Evolutionary conservation across 2,329 filamentous ascomycete genomes (phyloP), one percentile per base, ranked within the genome.

Genomic region (Fusarium ramigenum): DNA sequence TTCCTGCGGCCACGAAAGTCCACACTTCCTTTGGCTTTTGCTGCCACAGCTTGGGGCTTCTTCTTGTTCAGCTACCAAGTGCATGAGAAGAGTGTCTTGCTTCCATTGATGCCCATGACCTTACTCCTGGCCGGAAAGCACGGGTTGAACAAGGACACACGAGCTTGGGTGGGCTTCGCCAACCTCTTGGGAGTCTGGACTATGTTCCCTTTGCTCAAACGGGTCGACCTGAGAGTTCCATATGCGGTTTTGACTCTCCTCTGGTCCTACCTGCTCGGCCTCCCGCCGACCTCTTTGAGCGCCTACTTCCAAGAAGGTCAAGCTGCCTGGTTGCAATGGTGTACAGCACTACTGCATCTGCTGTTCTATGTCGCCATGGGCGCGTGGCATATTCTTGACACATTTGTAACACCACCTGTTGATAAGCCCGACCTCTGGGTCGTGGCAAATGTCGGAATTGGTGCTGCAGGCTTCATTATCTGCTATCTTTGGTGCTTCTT

Each of bases 11-110:
- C 96, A 0, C 89, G 90, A 53, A 95, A 92, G 76, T 89, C 92
- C 46, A 86, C 96, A 9, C 84, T 98, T 19, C 95, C 95, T 2
- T 88, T 93, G 40, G 93, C 93, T 0, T 90, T 98, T 65, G 92
- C 95, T 4, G 88, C 93, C 4, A 95, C 93, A 0, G 93, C 95
- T 4, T 99, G 96, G 96, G 96, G 93, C 0, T 99, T 99, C 86
- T 99, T 98, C 81, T 86, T 99, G 21, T 98, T 97, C 84, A 97
- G 94, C 77, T 99, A 97, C 81, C 96, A 99, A 80, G 97, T 99
- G 1, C 96, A 99, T 78, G 96, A 99, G 84, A 99, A 99, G 87
- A 98, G 95, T 74, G 94, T 97, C 0, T 86, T 99, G 9, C 88
- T 99, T 5, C 97, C 96, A 2, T 86, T 99, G 52, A 89, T 98